phyloP scores from a whole-genome alignment of 768 basidiomycete genomes.

The Cystoderma amianthinum region DNA sequence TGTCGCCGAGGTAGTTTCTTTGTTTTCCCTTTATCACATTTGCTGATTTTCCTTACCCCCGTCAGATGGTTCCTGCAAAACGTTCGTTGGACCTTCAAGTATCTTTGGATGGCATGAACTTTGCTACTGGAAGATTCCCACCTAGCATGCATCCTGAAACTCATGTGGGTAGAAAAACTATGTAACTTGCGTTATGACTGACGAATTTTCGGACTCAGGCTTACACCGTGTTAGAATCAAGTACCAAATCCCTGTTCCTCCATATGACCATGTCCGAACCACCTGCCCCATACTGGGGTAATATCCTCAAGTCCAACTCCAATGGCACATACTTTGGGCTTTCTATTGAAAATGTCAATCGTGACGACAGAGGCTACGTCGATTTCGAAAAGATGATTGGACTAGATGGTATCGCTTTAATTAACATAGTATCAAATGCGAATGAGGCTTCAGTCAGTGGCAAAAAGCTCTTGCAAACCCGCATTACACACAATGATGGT shows the following conservation, averaged over 20 bases:
- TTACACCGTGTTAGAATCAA: constrained; percentile 93
- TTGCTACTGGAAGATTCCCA: constrained; percentile 86
- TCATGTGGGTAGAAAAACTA: constrained; percentile 49
- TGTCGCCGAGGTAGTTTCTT: constrained; percentile 77
- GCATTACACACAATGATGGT: constrained; percentile 98
- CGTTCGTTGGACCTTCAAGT: constrained; percentile 80
- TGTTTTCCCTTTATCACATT: constrained; percentile 2
- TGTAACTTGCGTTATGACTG: not conserved
- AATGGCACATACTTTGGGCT: constrained; percentile 96
- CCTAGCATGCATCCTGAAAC: constrained; percentile 85
- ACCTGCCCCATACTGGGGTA: constrained; percentile 77
- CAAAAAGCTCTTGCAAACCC: constrained; percentile 69
- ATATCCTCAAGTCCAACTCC: constrained; percentile 91
- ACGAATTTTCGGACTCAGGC: constrained; percentile 37
- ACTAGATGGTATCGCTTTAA: constrained; percentile 89
- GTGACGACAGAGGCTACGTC: constrained; percentile 82
- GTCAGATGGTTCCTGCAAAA: constrained; percentile 43
- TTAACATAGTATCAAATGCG: constrained; percentile 86
- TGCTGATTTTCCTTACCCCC: constrained; percentile 1
- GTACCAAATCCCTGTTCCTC: constrained; percentile 87
- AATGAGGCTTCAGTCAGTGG: constrained; percentile 65
- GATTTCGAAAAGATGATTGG: constrained; percentile 99
- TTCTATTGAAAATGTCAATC: constrained; percentile 83
- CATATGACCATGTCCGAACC: constrained; percentile 90
- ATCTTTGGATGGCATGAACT: constrained; percentile 83